Evolutionary conservation across 2,329 filamentous ascomycete species (phyloP), one percentile per base, ranked within the genome.

Genomic region (Thielaviopsis musarum): DNA sequence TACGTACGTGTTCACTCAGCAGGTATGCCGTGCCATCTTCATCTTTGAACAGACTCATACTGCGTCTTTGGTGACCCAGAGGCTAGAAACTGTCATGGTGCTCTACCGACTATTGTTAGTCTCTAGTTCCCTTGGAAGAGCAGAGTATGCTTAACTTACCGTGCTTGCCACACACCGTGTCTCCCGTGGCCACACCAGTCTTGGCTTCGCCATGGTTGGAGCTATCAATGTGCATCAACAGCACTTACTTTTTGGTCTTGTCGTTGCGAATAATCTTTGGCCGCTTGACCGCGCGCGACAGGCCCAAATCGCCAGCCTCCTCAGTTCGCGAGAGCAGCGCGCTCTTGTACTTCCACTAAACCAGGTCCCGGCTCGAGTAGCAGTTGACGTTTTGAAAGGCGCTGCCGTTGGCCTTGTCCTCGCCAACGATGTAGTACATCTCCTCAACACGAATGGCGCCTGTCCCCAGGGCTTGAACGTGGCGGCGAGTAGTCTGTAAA

Each of bases 221-320:
- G 59, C 71, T 75, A 65, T 87, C 83, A 55, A 85, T 84, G 66
- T 87, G 83, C 73, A 86, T 74, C 73, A 80, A 86, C 67, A 87
- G 70, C n/a, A 87, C 82, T 67, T 83, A 87, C 63, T 82, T 80
- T 5, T 68, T 65, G 0, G 82, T 85, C n/a, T 71, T 70, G 15
- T 81, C 77, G 63, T 87, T 87, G 70, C 80, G 85, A 5, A 87
- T 76, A 3, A 87, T 77, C 69, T 87, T 86, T 2, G 84, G 84
- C 21, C 84, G 71, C 68, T 87, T 83, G 1, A 87, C 78, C 12
- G 87, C 75, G 2, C 82, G 76, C 62, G 75, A 75, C 0, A 81
- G 80, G 0, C 82, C 83, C 0, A 85, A 72, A 62, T 85, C 82
- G 0, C 74, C 79, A 1, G 72, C 75, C 1, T 65, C 64, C 2